phyloP scores from a whole-genome alignment of 2,329 filamentous ascomycete genomes.

The Hansfordia pulvinata region DNA sequence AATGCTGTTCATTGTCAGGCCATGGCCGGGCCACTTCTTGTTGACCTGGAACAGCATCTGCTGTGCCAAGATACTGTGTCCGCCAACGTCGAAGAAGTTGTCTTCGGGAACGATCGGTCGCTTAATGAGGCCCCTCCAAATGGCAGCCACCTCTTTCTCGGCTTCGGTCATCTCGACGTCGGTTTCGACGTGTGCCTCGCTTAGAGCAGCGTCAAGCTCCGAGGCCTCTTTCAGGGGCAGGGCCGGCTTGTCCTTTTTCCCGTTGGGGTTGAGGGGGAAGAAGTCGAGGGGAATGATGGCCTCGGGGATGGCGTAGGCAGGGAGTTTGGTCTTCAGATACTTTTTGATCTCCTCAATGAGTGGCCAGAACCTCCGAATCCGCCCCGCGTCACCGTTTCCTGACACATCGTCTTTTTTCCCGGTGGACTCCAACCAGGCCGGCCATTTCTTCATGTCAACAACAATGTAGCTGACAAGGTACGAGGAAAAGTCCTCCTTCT shows the following conservation, averaged over 20 bases:
- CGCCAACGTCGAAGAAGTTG: constrained; percentile 68
- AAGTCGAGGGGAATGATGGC: constrained; percentile 60
- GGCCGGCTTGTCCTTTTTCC: constrained; percentile 68
- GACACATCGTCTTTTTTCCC: constrained; percentile 37
- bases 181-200: constrained; percentile 33
- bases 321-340: constrained; percentile 56
- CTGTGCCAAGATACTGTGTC: constrained; percentile 70
- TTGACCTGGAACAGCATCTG: constrained; percentile 61
- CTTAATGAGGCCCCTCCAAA: constrained; percentile 63
- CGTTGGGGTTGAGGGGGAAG: constrained; percentile 73
- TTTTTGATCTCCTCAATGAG: constrained; percentile 42
- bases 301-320: constrained; percentile 62
- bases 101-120: constrained; percentile 48
- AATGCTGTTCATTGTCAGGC: constrained; percentile 57
- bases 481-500: constrained; percentile 74
- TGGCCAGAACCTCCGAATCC: constrained; percentile 26
- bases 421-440: constrained; percentile 46
- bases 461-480: constrained; percentile 85
- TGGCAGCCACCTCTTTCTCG: constrained; percentile 52
- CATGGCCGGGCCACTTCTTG: constrained; percentile 26
- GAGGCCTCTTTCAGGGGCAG: constrained; percentile 52
- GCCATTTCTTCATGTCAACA: constrained; percentile 65
- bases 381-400: constrained; percentile 39
- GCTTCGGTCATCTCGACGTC: constrained; percentile 44
- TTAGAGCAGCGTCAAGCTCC: constrained; percentile 26